Percentiles rank a stretch among this genome's conserved stretches.
Conservation (phyloP, 495 filamentous ascomycete genomes). For the Talaromyces ruber region DNA sequence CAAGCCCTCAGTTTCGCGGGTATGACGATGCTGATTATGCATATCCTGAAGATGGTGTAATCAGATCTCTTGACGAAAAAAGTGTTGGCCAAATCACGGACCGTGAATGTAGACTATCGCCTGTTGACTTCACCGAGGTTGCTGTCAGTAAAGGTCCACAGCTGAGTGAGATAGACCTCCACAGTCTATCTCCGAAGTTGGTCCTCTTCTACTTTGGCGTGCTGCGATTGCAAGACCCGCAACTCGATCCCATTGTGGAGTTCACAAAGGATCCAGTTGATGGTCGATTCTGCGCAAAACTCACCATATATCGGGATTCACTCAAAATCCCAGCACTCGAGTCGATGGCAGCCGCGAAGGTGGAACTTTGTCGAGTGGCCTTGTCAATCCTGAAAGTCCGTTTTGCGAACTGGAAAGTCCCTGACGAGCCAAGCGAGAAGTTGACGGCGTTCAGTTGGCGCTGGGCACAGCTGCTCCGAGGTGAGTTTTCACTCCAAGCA, state of each 20-base stretch:
- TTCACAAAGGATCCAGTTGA: slow-evolving; percentile 13
- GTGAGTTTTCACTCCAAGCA: slow-evolving; percentile 11
- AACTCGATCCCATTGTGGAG: slow-evolving; percentile 17
- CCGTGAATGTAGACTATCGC: neutral
- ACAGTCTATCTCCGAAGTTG: slow-evolving; percentile 10
- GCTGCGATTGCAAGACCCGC: slow-evolving; percentile 6
- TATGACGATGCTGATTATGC: neutral
- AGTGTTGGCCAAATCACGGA: neutral
- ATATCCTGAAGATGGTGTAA: neutral
- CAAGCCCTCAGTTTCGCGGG: neutral
- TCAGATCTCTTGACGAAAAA: neutral
- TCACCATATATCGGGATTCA: slow-evolving; percentile 27
- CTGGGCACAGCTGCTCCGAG: slow-evolving; percentile 20
- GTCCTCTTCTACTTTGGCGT: slow-evolving; percentile 27
- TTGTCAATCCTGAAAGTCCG: slow-evolving; percentile 14
- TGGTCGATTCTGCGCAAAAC: slow-evolving; percentile 14
- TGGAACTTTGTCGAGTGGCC: slow-evolving; percentile 18
- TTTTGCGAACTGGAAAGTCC: slow-evolving; percentile 18
- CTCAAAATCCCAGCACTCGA: slow-evolving; percentile 10
- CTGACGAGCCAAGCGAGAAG: slow-evolving; percentile 15
- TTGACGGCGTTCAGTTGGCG: slow-evolving; percentile 14
- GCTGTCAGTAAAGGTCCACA: neutral
- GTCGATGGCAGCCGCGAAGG: slow-evolving; percentile 12
- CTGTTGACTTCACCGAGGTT: neutral
- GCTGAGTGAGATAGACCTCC: slow-evolving; percentile 1